Percentiles rank a stretch among this genome's conserved stretches.
Evolutionary conservation across 805 yeast species (phyloP).

Genomic region (Monosporozyma servazzii): DNA sequence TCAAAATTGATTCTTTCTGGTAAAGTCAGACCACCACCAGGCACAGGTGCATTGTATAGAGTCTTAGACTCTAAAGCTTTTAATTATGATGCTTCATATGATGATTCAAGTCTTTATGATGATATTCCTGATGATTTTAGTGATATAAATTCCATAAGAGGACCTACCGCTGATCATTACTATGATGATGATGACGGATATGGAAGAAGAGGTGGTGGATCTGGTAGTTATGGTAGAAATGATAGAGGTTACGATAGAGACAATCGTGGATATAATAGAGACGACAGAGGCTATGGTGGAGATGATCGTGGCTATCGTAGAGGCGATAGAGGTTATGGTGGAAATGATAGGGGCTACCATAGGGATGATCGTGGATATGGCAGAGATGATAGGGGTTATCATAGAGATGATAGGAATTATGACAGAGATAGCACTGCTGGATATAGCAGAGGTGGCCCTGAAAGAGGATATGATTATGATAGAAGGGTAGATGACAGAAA

Average conservation of each 20-base stretch:
- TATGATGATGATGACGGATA: conserved; percentile 8
- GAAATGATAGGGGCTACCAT: background rate
- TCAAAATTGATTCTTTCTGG: conserved; percentile 80
- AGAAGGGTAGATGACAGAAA: background rate
- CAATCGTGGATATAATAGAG: conserved; percentile 11
- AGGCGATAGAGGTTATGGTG: background rate
- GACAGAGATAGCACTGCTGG: conserved; percentile 14
- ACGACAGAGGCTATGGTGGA: background rate
- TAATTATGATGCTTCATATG: conserved; percentile 32
- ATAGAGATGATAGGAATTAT: conserved; percentile 3
- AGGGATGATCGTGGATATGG: background rate
- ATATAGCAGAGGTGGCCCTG: conserved; percentile 1
- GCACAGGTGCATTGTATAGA: conserved; percentile 75
- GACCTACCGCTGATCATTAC: background rate
- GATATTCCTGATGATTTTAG: conserved; percentile 42
- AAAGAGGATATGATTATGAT: conserved; percentile 1
- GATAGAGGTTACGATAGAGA: conserved; percentile 8
- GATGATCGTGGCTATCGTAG: conserved; percentile 1
- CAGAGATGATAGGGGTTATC: background rate
- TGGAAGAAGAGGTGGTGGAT: conserved; percentile 1
- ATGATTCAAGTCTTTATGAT: conserved; percentile 54
- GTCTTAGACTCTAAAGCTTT: conserved; percentile 81
- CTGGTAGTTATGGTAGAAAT: background rate
- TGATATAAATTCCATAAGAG: conserved; percentile 6
- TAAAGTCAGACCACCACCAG: conserved; percentile 81